Evolutionary conservation across 768 basidiomycete species (phyloP), one percentile per base, ranked within the genome.

Genomic region (Saitozyma sp.): DNA sequence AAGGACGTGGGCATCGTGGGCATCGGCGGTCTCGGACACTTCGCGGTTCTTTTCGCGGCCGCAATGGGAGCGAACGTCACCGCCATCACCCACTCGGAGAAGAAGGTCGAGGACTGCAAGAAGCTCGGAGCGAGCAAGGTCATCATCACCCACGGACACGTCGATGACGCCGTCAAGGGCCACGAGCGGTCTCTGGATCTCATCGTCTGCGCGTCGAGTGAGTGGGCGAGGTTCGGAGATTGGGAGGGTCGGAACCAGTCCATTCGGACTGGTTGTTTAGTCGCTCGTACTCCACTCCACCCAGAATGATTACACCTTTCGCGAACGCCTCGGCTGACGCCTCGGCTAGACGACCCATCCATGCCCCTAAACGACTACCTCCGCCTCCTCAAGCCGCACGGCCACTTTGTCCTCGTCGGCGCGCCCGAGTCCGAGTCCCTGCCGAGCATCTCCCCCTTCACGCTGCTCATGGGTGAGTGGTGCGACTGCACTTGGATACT

Each of bases 21-120:
- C 60, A 68, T 78, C 48, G 77, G 77, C 11, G 63, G 58, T 11
- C 40, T 63, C 17, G 68, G 70, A 40, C 68, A 68, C 60, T 75
- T 78, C 37, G 77, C 59, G 8, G 43, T 83, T 38, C 65, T 83
- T 40, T 83, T 82, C 69, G 84, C 83, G 41, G 82, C 82, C 56
- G 86, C 86, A 0, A 78, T 88, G 52, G 86, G 85, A 1, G 84
- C 84, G 6, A 83, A 86, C 29, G 84, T 87, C 50, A 82, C 83
- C 48, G 86, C 84, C 1, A 86, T 87, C 78, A 84, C 85, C 1
- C 86, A 86, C 74, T 82, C 83, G 37, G 68, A 79, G 20, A 74
- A 73, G 58, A 87, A 87, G 78, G 78, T 82, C 72, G 82, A 83
- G 0, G 87, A 88, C 69, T 85, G 84, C 20, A 76, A 82, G 66